Conservation (phyloP, 140 eudicot species). For the Flaveria floridana region DNA sequence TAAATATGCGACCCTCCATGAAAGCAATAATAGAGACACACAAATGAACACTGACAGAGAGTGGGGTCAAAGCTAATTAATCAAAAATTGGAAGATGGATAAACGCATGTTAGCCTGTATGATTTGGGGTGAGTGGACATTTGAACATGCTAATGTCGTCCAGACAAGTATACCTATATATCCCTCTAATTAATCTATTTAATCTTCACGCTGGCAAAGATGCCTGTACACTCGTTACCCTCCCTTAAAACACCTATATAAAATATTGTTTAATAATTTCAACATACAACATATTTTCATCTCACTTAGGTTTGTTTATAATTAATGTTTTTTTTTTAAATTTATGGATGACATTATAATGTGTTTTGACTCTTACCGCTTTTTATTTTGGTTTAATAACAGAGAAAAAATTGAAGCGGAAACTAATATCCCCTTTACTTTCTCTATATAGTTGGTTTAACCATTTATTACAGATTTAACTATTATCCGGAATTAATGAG, state of each 20-base stretch:
- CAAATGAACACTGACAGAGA: conserved; percentile 10
- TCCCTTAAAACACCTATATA: neutral
- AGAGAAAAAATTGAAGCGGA: too few relatives aligned
- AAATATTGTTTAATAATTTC: neutral
- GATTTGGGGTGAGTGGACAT: conserved; percentile 31
- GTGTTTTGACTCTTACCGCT: too few relatives aligned
- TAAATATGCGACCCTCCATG: conserved; percentile 32
- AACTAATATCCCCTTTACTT: too few relatives aligned
- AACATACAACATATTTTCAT: too few relatives aligned
- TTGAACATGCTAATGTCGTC: conserved; percentile 33
- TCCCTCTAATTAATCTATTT: conserved; percentile 15
- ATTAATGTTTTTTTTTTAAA: too few relatives aligned
- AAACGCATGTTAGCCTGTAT: conserved; percentile 35
- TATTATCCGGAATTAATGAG: neutral
- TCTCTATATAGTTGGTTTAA: too few relatives aligned
- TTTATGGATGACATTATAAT: too few relatives aligned
- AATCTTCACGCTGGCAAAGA: conserved; percentile 33
- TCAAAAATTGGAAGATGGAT: conserved; percentile 9
- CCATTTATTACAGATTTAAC: too few relatives aligned
- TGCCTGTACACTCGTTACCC: neutral
- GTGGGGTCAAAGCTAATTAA: conserved; percentile 19
- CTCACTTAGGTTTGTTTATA: too few relatives aligned
- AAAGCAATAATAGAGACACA: conserved; percentile 35
- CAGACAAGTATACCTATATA: neutral
- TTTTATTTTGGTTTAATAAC: too few relatives aligned